Conservation (phyloP, 768 basidiomycete species). For the Rhodosporidiobolus sp. region DNA sequence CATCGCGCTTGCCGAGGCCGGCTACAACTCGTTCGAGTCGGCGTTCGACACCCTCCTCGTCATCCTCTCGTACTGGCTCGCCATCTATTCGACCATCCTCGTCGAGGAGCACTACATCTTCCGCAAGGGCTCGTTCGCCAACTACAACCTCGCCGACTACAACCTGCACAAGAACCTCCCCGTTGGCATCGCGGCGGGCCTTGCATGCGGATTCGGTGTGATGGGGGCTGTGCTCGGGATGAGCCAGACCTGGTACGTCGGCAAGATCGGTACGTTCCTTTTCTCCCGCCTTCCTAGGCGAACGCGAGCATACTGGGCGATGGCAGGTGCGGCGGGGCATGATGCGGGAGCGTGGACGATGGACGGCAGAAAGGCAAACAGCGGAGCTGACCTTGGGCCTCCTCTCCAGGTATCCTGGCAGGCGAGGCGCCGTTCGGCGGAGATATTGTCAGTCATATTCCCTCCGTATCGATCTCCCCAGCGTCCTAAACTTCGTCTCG, state of each 20-base stretch:
- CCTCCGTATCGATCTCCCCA: not conserved
- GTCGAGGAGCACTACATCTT: slow-evolving; percentile 58
- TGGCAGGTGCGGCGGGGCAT: too few species aligned
- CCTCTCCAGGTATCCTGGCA: too few species aligned
- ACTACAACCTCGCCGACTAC: slow-evolving; percentile 51
- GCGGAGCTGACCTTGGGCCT: too few species aligned
- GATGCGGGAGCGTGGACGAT: too few species aligned
- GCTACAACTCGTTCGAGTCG: slow-evolving; percentile 53
- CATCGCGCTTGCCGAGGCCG: slow-evolving; percentile 56
- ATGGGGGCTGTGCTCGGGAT: slow-evolving; percentile 52
- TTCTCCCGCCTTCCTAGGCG: slow-evolving; percentile 1
- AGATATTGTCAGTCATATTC: not conserved
- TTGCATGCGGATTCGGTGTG: slow-evolving; percentile 49
- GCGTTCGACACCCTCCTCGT: slow-evolving; percentile 51
- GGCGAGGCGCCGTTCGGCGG: too few species aligned
- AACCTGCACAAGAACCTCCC: slow-evolving; percentile 50
- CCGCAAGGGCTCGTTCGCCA: slow-evolving; percentile 49
- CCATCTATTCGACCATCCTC: slow-evolving; percentile 55
- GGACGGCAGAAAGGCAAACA: too few species aligned
- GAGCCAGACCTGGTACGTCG: slow-evolving; percentile 46
- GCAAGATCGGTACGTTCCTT: not conserved
- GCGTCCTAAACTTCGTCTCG: not conserved
- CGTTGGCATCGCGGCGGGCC: slow-evolving; percentile 51
- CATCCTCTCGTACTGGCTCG: slow-evolving; percentile 55
- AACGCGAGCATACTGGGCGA: too few species aligned